These are phyloP conservation scores for Plasmodium adleri DNA, from an alignment of 169 alveolate genomes.

Conservation along the genomic window DNA sequence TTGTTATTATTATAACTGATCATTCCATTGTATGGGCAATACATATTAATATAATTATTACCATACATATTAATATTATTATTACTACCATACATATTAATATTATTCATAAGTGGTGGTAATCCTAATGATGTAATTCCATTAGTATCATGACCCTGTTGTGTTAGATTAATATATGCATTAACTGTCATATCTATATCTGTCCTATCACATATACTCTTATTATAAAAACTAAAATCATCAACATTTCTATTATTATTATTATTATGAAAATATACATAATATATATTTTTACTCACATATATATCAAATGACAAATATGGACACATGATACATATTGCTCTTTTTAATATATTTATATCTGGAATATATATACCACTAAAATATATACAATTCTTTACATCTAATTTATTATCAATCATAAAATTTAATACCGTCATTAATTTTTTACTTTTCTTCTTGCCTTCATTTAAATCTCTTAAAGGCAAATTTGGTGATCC, in stretches of 20 bases:
- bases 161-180: too few species aligned
- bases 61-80: neutral
- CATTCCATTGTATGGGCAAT: neutral
- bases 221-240: too few species aligned
- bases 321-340: slow-evolving; percentile 47
- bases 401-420: slow-evolving; percentile 3
- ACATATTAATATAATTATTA: neutral
- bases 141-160: too few species aligned
- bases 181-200: too few species aligned
- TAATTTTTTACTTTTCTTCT: slow-evolving; percentile 33
- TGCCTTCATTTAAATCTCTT: slow-evolving; percentile 8
- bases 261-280: slow-evolving; percentile 9
- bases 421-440: slow-evolving; percentile 20
- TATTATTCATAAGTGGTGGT: neutral
- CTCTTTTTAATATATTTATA: slow-evolving; percentile 10
- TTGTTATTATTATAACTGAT: neutral
- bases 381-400: slow-evolving; percentile 37
- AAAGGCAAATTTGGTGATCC: slow-evolving; percentile 42
- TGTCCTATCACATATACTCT: too few species aligned
- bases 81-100: neutral
- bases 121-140: too few species aligned
- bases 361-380: slow-evolving; percentile 23
- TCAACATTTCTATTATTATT: neutral
- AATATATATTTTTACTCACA: neutral
- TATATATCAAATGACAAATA: slow-evolving; percentile 15